phyloP scores from a whole-genome alignment of 257 asterid species.

The Nyctanthes arbortristis region DNA sequence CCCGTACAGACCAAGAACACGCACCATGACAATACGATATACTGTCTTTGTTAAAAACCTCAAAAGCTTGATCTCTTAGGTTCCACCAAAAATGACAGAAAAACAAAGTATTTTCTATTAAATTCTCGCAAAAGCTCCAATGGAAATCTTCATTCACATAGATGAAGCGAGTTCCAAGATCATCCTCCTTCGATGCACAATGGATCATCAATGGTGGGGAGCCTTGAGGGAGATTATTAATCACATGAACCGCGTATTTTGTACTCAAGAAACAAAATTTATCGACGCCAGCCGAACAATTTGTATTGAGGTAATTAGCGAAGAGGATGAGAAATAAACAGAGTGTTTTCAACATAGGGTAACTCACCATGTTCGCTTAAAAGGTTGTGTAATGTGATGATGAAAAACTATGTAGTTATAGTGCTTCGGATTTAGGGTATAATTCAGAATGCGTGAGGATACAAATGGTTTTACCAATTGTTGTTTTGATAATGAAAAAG shows the following conservation, averaged over 20 bases:
- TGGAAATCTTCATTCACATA: not conserved
- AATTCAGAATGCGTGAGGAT: no score
- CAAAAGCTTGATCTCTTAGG: constrained; percentile 6
- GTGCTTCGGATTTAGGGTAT: no score
- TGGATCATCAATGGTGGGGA: not conserved
- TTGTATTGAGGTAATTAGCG: not conserved
- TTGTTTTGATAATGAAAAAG: no score
- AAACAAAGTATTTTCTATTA: no score
- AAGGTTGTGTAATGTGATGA: not conserved
- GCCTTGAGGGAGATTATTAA: constrained; percentile 13
- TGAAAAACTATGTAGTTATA: not conserved
- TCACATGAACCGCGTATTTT: not conserved
- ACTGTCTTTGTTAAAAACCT: not conserved
- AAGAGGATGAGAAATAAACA: not conserved
- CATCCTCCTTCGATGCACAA: constrained; percentile 12
- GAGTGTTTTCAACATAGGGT: not conserved
- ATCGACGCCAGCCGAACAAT: not conserved
- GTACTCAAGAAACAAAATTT: not conserved
- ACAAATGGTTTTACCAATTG: no score
- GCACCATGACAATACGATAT: not conserved
- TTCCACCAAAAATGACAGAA: constrained; percentile 15
- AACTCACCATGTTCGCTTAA: not conserved
- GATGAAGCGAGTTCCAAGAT: constrained; percentile 5
- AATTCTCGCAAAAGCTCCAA: not conserved
- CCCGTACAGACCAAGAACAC: not conserved